Percentiles rank a stretch among this genome's conserved stretches.
These are phyloP conservation scores for Lotmaria passim DNA, from an alignment of 208 protist species.

Conservation along the genomic window DNA sequence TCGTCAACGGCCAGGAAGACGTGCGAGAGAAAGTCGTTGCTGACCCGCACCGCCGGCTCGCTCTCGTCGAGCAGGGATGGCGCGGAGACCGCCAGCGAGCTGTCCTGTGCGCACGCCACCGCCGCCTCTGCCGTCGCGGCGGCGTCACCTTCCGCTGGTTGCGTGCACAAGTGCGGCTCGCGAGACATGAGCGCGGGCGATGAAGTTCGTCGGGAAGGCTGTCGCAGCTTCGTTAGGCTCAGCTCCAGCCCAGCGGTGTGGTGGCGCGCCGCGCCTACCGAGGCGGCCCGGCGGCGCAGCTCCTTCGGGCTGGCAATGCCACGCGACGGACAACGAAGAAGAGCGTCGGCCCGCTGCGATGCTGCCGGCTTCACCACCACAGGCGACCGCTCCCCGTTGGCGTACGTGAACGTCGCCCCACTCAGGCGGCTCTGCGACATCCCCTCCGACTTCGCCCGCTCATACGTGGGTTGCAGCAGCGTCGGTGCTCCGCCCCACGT, in stretches of 20 bases:
- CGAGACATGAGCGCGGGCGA: background rate
- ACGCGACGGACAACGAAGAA: too few species aligned
- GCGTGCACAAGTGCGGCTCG: background rate
- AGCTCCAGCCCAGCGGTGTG: background rate
- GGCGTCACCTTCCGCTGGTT: too few species aligned
- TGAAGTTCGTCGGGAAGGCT: background rate
- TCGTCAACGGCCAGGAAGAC: conserved; percentile 12
- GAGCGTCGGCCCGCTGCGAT: too few species aligned
- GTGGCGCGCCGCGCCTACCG: background rate
- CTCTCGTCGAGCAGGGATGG: background rate
- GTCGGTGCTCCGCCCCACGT: conserved; percentile 5
- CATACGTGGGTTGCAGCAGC: background rate
- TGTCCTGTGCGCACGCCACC: too few species aligned
- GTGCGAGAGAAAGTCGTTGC: conserved; percentile 15
- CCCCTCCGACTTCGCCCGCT: background rate
- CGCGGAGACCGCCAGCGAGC: background rate
- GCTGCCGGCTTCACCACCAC: too few species aligned
- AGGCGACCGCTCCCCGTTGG: background rate
- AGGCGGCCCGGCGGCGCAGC: conserved; percentile 1
- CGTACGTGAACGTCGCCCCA: background rate
- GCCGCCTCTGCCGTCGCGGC: background rate
- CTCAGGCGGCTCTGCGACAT: background rate
- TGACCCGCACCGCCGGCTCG: background rate
- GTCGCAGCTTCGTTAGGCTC: conserved; percentile 4
- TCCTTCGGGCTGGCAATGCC: conserved; percentile 3